Conservation (phyloP, 768 basidiomycete species). For the Glaciozyma martinii region DNA sequence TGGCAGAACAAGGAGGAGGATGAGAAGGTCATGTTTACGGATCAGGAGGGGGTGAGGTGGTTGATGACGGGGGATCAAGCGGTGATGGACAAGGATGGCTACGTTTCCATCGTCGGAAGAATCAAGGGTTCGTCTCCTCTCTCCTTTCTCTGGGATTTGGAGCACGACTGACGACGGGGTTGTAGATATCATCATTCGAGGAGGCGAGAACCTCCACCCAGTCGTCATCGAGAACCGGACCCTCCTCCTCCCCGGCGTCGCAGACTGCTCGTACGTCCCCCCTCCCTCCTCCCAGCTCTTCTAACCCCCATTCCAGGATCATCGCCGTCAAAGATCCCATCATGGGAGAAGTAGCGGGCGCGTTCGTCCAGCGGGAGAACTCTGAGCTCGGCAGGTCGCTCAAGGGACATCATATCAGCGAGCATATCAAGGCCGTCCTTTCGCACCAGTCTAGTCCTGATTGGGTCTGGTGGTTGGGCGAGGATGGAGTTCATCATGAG, state of each 20-base stretch:
- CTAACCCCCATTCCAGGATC: constrained; percentile 35
- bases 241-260: constrained; percentile 42
- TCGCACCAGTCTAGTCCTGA: constrained; percentile 57
- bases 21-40: not conserved
- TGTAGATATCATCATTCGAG: constrained; percentile 6
- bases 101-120: constrained; percentile 4
- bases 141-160: not conserved
- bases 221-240: constrained; percentile 68
- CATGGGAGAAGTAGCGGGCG: constrained; percentile 73
- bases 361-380: constrained; percentile 58
- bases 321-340: constrained; percentile 59
- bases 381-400: constrained; percentile 35
- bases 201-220: constrained; percentile 62
- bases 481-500: constrained; percentile 52
- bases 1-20: not conserved
- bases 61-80: constrained; percentile 3
- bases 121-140: not conserved
- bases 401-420: constrained; percentile 41
- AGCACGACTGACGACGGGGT: not conserved
- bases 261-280: constrained; percentile 51
- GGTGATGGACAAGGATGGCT: constrained; percentile 1
- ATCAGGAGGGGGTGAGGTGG: not conserved
- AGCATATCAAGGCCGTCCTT: not conserved
- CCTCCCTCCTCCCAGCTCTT: not conserved
- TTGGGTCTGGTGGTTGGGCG: constrained; percentile 76